Evolutionary conservation across 176 grass and related monocot species (phyloP).

Genomic region (Juncus inflexus): DNA sequence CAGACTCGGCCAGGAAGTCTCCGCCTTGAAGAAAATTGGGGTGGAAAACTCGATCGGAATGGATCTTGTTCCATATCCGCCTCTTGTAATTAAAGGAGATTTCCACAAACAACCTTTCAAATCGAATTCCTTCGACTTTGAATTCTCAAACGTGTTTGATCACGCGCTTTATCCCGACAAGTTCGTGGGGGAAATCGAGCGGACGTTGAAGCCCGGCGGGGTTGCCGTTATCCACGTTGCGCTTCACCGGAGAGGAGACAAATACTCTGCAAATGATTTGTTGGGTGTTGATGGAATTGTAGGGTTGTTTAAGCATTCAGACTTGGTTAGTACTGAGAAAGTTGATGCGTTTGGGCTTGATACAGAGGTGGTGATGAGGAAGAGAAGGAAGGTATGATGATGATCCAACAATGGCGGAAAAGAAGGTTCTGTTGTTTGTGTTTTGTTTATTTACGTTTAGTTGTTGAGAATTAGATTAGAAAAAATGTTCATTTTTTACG

Average conservation of each 20-base stretch:
- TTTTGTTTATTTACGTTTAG: not conserved
- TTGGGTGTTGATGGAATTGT: constrained; percentile 49
- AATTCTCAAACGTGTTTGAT: constrained; percentile 98
- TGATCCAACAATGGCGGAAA: constrained; percentile 1
- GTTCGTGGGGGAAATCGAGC: constrained; percentile 72
- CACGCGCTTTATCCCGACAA: constrained; percentile 79
- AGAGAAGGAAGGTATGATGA: constrained; percentile 26
- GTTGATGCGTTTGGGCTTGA: constrained; percentile 84
- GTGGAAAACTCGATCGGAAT: constrained; percentile 50
- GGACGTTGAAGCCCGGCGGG: constrained; percentile 63
- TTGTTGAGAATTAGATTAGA: no score
- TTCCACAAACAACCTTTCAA: constrained; percentile 81
- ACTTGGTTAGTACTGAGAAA: constrained; percentile 56
- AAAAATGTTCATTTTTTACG: no score
- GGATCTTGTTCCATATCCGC: constrained; percentile 71
- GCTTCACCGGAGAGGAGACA: constrained; percentile 68
- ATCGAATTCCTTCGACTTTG: constrained; percentile 68
- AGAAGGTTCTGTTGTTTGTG: not conserved
- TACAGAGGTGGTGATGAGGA: constrained; percentile 81
- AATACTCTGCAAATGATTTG: constrained; percentile 89
- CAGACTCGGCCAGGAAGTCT: constrained; percentile 58
- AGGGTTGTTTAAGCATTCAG: constrained; percentile 38
- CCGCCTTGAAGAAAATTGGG: constrained; percentile 61
- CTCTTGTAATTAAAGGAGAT: constrained; percentile 61
- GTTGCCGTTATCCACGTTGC: constrained; percentile 71